Conservation (phyloP, 2,329 filamentous ascomycete species). For the Pseudogymnoascus sp. region DNA sequence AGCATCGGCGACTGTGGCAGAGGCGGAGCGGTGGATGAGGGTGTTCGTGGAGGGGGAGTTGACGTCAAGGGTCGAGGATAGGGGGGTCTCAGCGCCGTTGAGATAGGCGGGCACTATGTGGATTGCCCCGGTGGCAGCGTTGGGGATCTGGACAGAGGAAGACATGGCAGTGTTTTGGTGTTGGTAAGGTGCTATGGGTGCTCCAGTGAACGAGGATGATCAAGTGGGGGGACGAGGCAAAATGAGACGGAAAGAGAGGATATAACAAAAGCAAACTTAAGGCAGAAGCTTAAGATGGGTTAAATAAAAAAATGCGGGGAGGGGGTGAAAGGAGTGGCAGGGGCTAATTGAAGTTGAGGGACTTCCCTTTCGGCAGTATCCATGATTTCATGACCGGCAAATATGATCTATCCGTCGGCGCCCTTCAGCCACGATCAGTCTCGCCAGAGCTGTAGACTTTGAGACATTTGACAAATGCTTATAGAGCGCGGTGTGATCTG, state of each 20-base stretch:
- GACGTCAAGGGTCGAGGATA: constrained; percentile 45
- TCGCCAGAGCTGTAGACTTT: not conserved
- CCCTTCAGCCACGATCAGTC: not conserved
- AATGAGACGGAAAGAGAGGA: not conserved
- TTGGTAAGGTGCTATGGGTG: not conserved
- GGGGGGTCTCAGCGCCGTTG: constrained; percentile 36
- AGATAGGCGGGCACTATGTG: constrained; percentile 36
- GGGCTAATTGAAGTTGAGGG: not conserved
- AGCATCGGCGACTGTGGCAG: constrained; percentile 48
- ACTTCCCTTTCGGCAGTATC: constrained; percentile 1
- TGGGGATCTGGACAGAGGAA: not conserved
- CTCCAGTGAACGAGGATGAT: not conserved
- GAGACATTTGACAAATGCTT: not conserved
- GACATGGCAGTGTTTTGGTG: not conserved
- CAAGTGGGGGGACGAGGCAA: not conserved
- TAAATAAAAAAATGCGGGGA: not conserved
- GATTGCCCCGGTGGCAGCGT: not conserved
- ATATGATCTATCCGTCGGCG: not conserved
- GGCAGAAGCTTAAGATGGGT: not conserved
- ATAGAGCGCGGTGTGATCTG: not conserved
- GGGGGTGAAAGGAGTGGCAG: not conserved
- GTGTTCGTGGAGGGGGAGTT: constrained; percentile 45
- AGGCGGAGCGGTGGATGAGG: constrained; percentile 47
- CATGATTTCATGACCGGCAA: not conserved
- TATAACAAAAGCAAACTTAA: not conserved